These are phyloP conservation scores for Clonostachys chloroleuca DNA, from an alignment of 2,329 filamentous ascomycete species.

Conservation along the genomic window DNA sequence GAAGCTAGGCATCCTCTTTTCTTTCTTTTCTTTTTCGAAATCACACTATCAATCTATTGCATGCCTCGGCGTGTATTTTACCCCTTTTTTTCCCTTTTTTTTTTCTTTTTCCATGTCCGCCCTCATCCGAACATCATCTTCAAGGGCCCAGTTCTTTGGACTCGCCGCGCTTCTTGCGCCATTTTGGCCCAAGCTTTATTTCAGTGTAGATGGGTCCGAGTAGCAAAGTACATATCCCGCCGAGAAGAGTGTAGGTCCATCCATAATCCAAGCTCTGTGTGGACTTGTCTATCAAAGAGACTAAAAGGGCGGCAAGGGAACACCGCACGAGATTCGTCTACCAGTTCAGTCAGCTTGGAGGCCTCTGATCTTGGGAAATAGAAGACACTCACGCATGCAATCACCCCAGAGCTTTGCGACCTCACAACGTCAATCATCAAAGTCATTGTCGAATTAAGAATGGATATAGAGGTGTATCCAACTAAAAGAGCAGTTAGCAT, in stretches of 20 bases:
- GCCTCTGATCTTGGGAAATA: background rate
- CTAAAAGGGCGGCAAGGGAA: constrained; percentile 15
- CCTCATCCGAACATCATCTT: too few species aligned
- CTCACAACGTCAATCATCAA: constrained; percentile 22
- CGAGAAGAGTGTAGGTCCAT: constrained; percentile 13
- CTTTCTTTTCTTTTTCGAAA: too few species aligned
- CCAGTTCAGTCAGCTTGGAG: background rate
- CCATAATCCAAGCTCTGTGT: constrained; percentile 8
- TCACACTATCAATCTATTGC: too few species aligned
- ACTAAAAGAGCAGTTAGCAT: constrained; percentile 6
- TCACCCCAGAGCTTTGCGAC: constrained; percentile 17
- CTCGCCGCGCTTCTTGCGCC: constrained; percentile 3
- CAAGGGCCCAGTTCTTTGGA: too few species aligned
- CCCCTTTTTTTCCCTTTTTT: too few species aligned
- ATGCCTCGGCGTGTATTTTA: too few species aligned
- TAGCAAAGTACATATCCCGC: constrained; percentile 7
- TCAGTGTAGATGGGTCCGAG: constrained; percentile 12
- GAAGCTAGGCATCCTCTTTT: too few species aligned
- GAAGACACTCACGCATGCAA: constrained; percentile 13
- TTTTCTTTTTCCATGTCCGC: too few species aligned
- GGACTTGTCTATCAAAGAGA: constrained; percentile 17
- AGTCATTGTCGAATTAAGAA: constrained; percentile 22
- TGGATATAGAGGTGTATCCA: constrained; percentile 19
- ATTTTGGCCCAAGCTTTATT: constrained; percentile 11
- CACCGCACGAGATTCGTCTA: constrained; percentile 21